Percentiles rank a stretch among this genome's conserved stretches.
These are phyloP conservation scores for Phaeotremella fagi DNA, from an alignment of 768 basidiomycete species.

Conservation along the genomic window DNA sequence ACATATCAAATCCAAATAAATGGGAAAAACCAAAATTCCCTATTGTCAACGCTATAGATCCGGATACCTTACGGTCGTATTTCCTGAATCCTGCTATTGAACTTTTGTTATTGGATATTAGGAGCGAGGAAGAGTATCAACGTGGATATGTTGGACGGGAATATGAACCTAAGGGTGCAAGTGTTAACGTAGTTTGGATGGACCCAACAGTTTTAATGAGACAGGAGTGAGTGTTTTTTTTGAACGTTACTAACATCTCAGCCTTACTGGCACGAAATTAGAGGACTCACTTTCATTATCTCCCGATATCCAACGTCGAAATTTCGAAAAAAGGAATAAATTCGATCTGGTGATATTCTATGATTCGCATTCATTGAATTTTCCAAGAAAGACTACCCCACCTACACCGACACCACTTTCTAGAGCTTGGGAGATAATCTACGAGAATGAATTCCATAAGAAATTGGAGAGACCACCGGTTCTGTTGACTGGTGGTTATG, in stretches of 20 bases:
- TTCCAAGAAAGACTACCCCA: conserved; percentile 52
- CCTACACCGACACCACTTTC: conserved; percentile 57
- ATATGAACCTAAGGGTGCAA: conserved; percentile 51
- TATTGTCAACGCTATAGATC: conserved; percentile 58
- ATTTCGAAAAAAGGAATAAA: conserved; percentile 80
- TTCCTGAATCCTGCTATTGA: conserved; percentile 54
- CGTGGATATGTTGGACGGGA: conserved; percentile 60
- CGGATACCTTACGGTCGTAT: conserved; percentile 61
- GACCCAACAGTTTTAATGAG: conserved; percentile 73
- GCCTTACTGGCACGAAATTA: conserved; percentile 62
- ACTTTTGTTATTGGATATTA: conserved; percentile 74
- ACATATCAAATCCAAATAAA: not conserved
- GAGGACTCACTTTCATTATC: conserved; percentile 70
- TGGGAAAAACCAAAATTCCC: conserved; percentile 53
- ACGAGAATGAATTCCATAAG: conserved; percentile 62
- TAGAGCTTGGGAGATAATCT: conserved; percentile 63
- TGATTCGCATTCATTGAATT: conserved; percentile 58
- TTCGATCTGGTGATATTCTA: conserved; percentile 86
- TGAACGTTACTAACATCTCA: conserved; percentile 43
- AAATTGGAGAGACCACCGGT: conserved; percentile 68
- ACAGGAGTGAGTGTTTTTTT: conserved; percentile 56
- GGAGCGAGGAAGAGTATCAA: conserved; percentile 73
- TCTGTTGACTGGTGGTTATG: conserved; percentile 75
- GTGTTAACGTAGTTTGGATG: conserved; percentile 61
- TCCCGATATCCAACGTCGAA: conserved; percentile 63